Percentiles rank a stretch among this genome's conserved stretches.
phyloP scores from a whole-genome alignment of 2,329 filamentous ascomycete genomes.

The Neofusicoccum ribis region DNA sequence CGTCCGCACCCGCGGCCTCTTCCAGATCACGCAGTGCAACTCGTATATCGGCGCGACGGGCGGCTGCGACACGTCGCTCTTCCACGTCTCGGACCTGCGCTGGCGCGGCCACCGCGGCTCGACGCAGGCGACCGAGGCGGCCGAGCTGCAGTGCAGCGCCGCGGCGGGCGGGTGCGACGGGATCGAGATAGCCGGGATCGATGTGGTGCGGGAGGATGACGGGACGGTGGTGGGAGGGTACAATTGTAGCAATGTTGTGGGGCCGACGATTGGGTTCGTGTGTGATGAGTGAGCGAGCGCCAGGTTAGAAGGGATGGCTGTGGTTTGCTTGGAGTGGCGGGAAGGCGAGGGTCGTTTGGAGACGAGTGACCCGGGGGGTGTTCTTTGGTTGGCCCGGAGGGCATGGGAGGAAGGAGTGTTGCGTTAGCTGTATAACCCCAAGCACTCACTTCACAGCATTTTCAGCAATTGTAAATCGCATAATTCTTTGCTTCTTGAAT shows the following conservation, averaged over 20 bases:
- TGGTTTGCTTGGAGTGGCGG: too few species aligned
- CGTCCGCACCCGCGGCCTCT: not conserved
- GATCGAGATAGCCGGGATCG: not conserved
- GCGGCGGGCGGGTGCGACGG: not conserved
- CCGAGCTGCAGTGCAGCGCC: not conserved
- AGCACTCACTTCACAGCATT: too few species aligned
- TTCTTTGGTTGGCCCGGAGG: too few species aligned
- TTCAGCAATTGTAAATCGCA: too few species aligned
- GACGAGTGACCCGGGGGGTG: too few species aligned
- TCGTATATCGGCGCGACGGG: conserved; percentile 36
- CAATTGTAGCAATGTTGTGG: not conserved
- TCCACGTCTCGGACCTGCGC: conserved; percentile 40
- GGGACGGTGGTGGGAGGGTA: not conserved
- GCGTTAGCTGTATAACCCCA: too few species aligned
- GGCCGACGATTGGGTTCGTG: not conserved
- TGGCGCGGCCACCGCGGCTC: conserved; percentile 35
- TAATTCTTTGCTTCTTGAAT: not conserved
- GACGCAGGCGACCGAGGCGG: conserved; percentile 12
- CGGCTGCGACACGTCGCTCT: conserved; percentile 42
- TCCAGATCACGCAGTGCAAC: conserved; percentile 44
- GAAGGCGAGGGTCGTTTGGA: too few species aligned
- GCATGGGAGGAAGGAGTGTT: too few species aligned
- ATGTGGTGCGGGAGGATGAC: not conserved
- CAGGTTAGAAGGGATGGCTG: too few species aligned
- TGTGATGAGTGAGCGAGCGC: not conserved